Evolutionary conservation across 768 basidiomycete genomes (phyloP).

Genomic region (Rhodotorula graminis): DNA sequence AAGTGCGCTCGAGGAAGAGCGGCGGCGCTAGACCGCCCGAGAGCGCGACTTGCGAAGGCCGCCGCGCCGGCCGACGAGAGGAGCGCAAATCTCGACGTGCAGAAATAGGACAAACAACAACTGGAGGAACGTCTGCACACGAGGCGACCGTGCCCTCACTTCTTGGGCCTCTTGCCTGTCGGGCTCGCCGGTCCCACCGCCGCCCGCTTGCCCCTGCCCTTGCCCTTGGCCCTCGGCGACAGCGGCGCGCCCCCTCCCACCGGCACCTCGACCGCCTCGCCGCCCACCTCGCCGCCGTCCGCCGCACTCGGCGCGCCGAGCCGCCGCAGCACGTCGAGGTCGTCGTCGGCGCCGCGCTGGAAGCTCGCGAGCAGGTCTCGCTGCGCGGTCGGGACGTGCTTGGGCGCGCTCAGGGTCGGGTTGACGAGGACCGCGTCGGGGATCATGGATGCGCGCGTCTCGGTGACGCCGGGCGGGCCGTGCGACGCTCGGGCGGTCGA

Average conservation of each 20-base stretch:
- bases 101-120: not conserved
- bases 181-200: not conserved
- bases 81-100: too few species aligned
- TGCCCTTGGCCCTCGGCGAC: not conserved
- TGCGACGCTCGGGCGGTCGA: not conserved
- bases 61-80: too few species aligned
- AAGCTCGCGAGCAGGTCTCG: constrained; percentile 27
- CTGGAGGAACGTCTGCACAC: too few species aligned
- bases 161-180: not conserved
- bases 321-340: constrained; percentile 2
- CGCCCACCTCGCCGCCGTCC: too few species aligned
- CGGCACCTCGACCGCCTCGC: too few species aligned
- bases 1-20: not conserved
- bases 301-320: not conserved
- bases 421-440: constrained; percentile 29
- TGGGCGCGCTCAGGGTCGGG: not conserved
- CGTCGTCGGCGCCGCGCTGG: constrained; percentile 9
- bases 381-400: not conserved
- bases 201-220: not conserved
- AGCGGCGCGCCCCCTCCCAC: not conserved
- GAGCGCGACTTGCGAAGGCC: not conserved
- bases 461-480: constrained; percentile 21
- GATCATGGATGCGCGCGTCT: constrained; percentile 23
- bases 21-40: not conserved
- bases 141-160: not conserved